Evolutionary conservation across 352 stramenopile genomes (phyloP).

Genomic region (Phytophthora litchii): DNA sequence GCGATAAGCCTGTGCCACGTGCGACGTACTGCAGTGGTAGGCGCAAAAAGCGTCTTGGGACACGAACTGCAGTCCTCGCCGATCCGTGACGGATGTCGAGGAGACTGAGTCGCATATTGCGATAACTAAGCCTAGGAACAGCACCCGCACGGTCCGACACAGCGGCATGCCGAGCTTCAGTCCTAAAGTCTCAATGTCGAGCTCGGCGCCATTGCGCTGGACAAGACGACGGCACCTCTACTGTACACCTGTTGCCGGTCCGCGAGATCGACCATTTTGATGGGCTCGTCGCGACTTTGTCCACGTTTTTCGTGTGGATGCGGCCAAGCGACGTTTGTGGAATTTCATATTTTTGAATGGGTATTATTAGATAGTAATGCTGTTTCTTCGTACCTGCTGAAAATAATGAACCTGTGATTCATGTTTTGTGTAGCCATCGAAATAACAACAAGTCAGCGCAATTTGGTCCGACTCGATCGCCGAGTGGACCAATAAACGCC

Average conservation of each 20-base stretch:
- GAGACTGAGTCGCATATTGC: neutral
- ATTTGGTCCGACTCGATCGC: conserved; percentile 13
- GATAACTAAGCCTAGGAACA: conserved; percentile 20
- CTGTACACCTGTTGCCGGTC: conserved; percentile 12
- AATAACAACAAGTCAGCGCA: conserved; percentile 11
- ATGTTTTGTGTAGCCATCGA: conserved; percentile 7
- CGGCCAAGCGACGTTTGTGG: neutral
- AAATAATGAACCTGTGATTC: conserved; percentile 1
- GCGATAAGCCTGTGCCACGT: conserved; percentile 49
- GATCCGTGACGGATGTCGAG: conserved; percentile 29
- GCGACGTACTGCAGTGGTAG: conserved; percentile 64
- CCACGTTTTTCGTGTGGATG: conserved; percentile 4
- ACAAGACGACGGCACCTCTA: conserved; percentile 26
- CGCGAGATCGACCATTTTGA: conserved; percentile 23
- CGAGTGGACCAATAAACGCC: conserved; percentile 7
- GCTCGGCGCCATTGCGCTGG: conserved; percentile 5
- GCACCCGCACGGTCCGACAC: conserved; percentile 21
- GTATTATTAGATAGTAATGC: too few species aligned
- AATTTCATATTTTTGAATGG: neutral
- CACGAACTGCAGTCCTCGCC: conserved; percentile 50
- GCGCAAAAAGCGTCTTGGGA: conserved; percentile 54
- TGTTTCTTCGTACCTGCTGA: too few species aligned
- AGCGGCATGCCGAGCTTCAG: conserved; percentile 25
- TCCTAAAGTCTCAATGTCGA: conserved; percentile 33
- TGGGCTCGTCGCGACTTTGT: conserved; percentile 14